Evolutionary conservation across 768 basidiomycete genomes (phyloP).

Genomic region (Boletus tylopilopsis): DNA sequence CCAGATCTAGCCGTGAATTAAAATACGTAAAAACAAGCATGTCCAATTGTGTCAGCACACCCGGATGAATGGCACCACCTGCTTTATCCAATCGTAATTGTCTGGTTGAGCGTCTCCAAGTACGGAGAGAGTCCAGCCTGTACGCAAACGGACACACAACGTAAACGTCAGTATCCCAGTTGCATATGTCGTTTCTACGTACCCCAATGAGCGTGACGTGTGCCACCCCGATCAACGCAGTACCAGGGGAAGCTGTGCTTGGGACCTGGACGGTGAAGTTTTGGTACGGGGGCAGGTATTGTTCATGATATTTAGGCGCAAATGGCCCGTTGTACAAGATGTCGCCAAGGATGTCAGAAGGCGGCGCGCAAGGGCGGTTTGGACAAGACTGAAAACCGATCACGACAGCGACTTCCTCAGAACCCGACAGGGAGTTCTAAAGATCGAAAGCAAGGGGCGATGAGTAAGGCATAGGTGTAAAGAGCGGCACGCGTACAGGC

Average conservation of each 20-base stretch:
- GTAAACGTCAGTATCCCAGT: background rate
- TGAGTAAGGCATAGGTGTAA: background rate
- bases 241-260: conserved; percentile 20
- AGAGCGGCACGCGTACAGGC: conserved; percentile 35
- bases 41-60: too few relatives aligned
- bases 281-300: conserved; percentile 33
- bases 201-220: conserved; percentile 40
- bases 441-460: background rate
- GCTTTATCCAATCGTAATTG: conserved; percentile 20
- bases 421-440: conserved; percentile 37
- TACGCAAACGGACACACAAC: background rate
- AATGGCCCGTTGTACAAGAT: conserved; percentile 47
- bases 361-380: conserved; percentile 19
- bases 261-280: conserved; percentile 45
- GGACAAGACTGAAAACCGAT: conserved; percentile 43
- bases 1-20: too few relatives aligned
- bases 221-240: conserved; percentile 35
- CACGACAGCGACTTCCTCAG: conserved; percentile 44
- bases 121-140: conserved; percentile 34
- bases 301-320: conserved; percentile 27
- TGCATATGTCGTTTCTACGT: conserved; percentile 16
- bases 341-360: conserved; percentile 33
- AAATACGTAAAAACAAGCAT: too few relatives aligned
- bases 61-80: too few relatives aligned
- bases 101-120: conserved; percentile 33